Conservation (phyloP, 805 yeast genomes). For the Wickerhamomyces bisporus region DNA sequence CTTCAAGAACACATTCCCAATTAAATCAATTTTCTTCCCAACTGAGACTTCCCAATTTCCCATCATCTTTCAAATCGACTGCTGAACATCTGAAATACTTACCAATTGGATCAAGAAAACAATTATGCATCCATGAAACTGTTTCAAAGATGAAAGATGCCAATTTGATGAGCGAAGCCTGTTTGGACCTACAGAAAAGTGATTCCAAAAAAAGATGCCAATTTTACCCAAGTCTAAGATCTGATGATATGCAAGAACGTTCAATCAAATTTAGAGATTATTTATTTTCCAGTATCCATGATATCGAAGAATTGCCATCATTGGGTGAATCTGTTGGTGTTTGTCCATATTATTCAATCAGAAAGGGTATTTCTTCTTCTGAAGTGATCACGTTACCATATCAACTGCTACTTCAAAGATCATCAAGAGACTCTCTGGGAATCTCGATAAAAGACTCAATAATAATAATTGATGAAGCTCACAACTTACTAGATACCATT, state of each 20-base stretch:
- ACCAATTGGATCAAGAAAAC: slow-evolving; percentile 81
- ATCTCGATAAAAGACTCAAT: slow-evolving; percentile 58
- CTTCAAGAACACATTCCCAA: slow-evolving; percentile 92
- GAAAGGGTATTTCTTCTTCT: slow-evolving; percentile 49
- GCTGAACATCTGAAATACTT: slow-evolving; percentile 58
- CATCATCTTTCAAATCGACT: slow-evolving; percentile 46
- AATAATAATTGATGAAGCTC: slow-evolving; percentile 89
- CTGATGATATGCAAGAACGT: slow-evolving; percentile 19
- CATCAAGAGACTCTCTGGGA: slow-evolving; percentile 54
- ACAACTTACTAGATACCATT: slow-evolving; percentile 76
- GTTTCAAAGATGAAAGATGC: slow-evolving; percentile 45
- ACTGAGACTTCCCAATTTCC: slow-evolving; percentile 53
- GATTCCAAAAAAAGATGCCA: slow-evolving; percentile 32
- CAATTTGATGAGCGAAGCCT: slow-evolving; percentile 70
- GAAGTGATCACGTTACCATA: slow-evolving; percentile 86
- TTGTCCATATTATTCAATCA: slow-evolving; percentile 80
- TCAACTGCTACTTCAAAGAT: slow-evolving; percentile 61
- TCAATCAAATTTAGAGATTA: slow-evolving; percentile 42
- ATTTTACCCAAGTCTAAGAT: slow-evolving; percentile 32
- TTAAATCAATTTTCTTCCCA: slow-evolving; percentile 76
- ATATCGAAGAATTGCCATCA: slow-evolving; percentile 67
- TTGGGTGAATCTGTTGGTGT: slow-evolving; percentile 52
- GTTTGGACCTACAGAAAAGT: slow-evolving; percentile 60
- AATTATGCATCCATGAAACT: slow-evolving; percentile 69
- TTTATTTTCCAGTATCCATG: slow-evolving; percentile 40